Base-by-base conservation (phyloP, 495 filamentous ascomycete genomes). In the Podospora comata region DNA sequence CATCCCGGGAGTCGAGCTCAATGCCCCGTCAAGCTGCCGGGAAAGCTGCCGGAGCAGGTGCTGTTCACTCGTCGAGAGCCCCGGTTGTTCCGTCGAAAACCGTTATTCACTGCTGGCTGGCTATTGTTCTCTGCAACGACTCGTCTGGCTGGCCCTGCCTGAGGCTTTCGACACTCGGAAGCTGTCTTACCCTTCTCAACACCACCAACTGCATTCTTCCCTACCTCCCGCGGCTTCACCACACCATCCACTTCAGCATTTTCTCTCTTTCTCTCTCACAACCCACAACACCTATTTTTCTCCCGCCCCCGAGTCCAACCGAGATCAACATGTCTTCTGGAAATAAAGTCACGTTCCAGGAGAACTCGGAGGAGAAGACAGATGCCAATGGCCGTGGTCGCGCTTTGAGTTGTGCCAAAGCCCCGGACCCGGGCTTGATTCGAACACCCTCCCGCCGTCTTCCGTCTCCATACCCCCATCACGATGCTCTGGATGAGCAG, bases 391-490 rank as follows among this genome's bases (percentile, higher is more conserved):
- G 39, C 39, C 39, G 39, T 48, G 39, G 39, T 48, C 39, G 39
- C 39, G 39, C 39, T 16, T 11, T 48, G 2, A 48, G 61, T 23
- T 7, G 2, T 13, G 56, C 27, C 4, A 34, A n/a, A 20, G 64
- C 63, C 11, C 64, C 44, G 0, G 57, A 57, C n/a, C 26, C 23
- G 23, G 64, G 68, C 15, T 55, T 66, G 34, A 58, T 66, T 13
- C 20, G 26, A 18, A 34, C 20, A 3, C 68, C 68, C 9, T 70
- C 65, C 16, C 62, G 26, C 23, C 65, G 68, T 18, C 59, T 64
- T 26, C 60, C 64, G 16, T 70, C 68, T 56, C 68, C 68, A 11
- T 70, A 70, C 34, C 68, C 68, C 18, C 55, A 30, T 18, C 5
- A 30, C 11, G 23, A 61, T 4, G 23, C 39, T 16, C 15, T 13